A percentile compares a stretch with the other conserved stretches of the same genome.
phyloP scores from a whole-genome alignment of 805 yeast species.

The Diddensiella transvaalensis region DNA sequence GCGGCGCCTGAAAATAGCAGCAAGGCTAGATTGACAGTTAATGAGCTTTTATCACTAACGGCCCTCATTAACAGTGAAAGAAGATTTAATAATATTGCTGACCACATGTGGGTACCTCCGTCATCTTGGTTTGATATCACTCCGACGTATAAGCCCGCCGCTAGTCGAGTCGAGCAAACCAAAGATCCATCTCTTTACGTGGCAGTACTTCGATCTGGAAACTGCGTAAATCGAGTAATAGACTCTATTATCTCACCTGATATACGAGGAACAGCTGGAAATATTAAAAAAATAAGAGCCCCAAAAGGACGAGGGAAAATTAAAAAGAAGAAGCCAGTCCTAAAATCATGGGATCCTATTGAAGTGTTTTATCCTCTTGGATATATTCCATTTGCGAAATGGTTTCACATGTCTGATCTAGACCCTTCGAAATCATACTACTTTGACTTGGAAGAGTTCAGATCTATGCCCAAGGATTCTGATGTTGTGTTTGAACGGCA shows the following conservation, averaged over 20 bases:
- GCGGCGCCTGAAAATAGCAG: not conserved
- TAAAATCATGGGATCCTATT: constrained; percentile 22
- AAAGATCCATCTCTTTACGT: constrained; percentile 12
- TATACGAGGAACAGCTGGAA: not conserved
- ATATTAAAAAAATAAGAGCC: not conserved
- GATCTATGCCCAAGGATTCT: constrained; percentile 11
- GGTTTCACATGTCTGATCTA: constrained; percentile 20
- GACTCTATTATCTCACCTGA: not conserved
- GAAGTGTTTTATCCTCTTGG: constrained; percentile 22
- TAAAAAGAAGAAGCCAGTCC: constrained; percentile 12
- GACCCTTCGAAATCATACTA: constrained; percentile 2
- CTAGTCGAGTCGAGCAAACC: constrained; percentile 4
- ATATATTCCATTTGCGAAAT: constrained; percentile 16
- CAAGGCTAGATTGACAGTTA: not conserved
- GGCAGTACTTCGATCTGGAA: constrained; percentile 8
- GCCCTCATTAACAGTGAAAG: constrained; percentile 5
- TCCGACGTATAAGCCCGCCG: constrained; percentile 5
- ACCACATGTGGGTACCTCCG: constrained; percentile 12
- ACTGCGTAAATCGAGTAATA: not conserved
- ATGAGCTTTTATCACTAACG: not conserved
- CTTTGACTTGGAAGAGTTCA: constrained; percentile 17
- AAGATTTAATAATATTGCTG: constrained; percentile 11
- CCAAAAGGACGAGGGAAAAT: constrained; percentile 1
- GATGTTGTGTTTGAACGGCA: constrained; percentile 9
- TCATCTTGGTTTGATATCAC: not conserved